A percentile compares a stretch with the other conserved stretches of the same genome.
Evolutionary conservation across 768 basidiomycete species (phyloP).

Genomic region (Pisolithus sp.): DNA sequence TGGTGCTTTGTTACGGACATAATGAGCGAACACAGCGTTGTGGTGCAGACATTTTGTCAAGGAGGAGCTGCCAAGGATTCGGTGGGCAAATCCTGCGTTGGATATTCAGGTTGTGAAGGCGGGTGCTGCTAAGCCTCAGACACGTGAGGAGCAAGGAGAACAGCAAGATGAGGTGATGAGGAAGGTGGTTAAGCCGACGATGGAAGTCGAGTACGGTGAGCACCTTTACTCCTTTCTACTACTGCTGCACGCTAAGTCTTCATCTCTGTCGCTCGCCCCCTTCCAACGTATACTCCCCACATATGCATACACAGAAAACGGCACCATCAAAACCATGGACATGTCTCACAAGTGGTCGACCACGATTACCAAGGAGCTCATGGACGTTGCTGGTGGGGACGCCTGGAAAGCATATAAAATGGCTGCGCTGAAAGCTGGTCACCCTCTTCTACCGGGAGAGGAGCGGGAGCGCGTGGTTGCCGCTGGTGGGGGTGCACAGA

Average conservation of each 20-base stretch:
- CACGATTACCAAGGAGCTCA: constrained; percentile 59
- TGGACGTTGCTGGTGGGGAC: constrained; percentile 58
- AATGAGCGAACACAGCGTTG: background rate
- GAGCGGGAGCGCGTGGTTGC: constrained; percentile 22
- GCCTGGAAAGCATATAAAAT: constrained; percentile 53
- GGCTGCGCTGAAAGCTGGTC: constrained; percentile 39
- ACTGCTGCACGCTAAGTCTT: too few species aligned
- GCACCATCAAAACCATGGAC: constrained; percentile 39
- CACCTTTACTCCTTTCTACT: constrained; percentile 8
- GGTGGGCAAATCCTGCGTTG: constrained; percentile 65
- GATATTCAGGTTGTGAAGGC: constrained; percentile 53
- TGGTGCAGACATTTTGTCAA: constrained; percentile 65
- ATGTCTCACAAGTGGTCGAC: constrained; percentile 68
- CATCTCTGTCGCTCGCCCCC: background rate
- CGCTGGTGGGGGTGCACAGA: constrained; percentile 1
- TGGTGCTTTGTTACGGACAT: constrained; percentile 38
- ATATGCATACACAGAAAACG: constrained; percentile 38
- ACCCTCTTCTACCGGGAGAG: constrained; percentile 44
- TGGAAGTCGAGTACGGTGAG: constrained; percentile 61
- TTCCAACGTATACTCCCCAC: background rate
- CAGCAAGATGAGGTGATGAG: too few species aligned
- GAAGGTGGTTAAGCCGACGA: constrained; percentile 48
- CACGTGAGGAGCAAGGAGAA: constrained; percentile 38
- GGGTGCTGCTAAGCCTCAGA: background rate
- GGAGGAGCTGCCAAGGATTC: constrained; percentile 72